Evolutionary conservation across 345 rosid species (phyloP), one percentile per base, ranked within the genome.

Genomic region (Citrus australasica): DNA sequence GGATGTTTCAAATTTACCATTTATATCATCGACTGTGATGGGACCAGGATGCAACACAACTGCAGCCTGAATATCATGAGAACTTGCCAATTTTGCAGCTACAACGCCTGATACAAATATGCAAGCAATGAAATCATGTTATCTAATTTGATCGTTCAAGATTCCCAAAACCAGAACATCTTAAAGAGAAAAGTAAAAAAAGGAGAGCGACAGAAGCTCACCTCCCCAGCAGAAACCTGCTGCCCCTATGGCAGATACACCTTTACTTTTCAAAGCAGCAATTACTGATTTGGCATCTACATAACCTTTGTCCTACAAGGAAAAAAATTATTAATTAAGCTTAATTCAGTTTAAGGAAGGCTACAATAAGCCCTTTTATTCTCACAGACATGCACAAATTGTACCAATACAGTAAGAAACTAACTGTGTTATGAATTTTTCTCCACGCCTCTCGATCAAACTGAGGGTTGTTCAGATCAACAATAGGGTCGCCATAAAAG

Each of bases 171-270:
- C n/a, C 16, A 1, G 11, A 75, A 19, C 76, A 30, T 46, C 27
- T 30, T 48, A 17, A 5, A 66, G 13, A 11, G n/a, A 21, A 63
- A 63, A 42, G 67, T 25, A 21, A 5, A 16, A 48, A 6, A 75
- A 9, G 30, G 30, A 46, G 16, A 63, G 30, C 16, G 42, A 75
- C 48, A 63, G 24, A 51, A n/a, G 5, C 72, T 76, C 65, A 76
- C 79, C 79, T 76, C 79, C 79, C 79, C 79, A 76, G 65, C 79
- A 76, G 53, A 76, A 66, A 25, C 72, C 79, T 51, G 72, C 72
- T 8, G 60, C 72, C 64, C 79, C 79, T 22, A 76, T 53, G 56
- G 79, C 64, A 53, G 72, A 76, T 7, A 51, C 72, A 24, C 72
- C 79, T 76, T 66, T 76, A 66, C 53, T 76, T 76, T 27, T 76